These are phyloP conservation scores for Vitis cinerea DNA, from an alignment of 164 flowering plant genomes.

Conservation along the genomic window DNA sequence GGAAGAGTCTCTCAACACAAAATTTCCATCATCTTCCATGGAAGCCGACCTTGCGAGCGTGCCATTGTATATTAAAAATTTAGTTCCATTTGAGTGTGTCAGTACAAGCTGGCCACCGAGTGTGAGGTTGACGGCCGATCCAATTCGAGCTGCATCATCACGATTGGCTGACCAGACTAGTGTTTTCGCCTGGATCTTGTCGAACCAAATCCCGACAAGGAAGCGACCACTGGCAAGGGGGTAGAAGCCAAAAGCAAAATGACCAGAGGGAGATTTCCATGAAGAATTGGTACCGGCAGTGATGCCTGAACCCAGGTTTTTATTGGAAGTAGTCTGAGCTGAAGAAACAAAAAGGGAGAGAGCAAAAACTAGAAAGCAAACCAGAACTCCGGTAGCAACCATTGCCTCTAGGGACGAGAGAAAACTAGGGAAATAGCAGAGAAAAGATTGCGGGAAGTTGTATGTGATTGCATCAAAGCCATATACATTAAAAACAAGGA, in stretches of 20 bases:
- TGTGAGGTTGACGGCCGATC: constrained; percentile 15
- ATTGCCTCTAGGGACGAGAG: not conserved
- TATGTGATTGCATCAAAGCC: too few species aligned
- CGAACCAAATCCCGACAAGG: constrained; percentile 36
- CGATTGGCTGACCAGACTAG: constrained; percentile 37
- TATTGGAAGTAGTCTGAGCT: constrained; percentile 8
- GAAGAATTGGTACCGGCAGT: constrained; percentile 18
- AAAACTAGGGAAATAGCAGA: not conserved
- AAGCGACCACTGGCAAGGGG: constrained; percentile 5
- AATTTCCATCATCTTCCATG: constrained; percentile 17
- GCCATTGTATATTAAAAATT: constrained; percentile 6
- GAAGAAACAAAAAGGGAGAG: not conserved
- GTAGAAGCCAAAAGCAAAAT: constrained; percentile 39
- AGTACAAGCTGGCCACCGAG: constrained; percentile 17
- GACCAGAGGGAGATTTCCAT: constrained; percentile 29
- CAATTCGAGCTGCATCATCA: constrained; percentile 18
- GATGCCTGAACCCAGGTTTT: constrained; percentile 13
- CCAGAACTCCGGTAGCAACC: not conserved
- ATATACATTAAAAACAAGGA: too few species aligned
- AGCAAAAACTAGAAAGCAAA: not conserved
- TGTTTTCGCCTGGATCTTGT: constrained; percentile 24
- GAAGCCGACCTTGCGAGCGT: constrained; percentile 6
- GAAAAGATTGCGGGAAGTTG: too few species aligned
- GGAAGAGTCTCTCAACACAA: constrained; percentile 5
- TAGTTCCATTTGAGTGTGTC: constrained; percentile 14